Conservation (phyloP, 75 land plant species). For the Adiantum capillusveneris region DNA sequence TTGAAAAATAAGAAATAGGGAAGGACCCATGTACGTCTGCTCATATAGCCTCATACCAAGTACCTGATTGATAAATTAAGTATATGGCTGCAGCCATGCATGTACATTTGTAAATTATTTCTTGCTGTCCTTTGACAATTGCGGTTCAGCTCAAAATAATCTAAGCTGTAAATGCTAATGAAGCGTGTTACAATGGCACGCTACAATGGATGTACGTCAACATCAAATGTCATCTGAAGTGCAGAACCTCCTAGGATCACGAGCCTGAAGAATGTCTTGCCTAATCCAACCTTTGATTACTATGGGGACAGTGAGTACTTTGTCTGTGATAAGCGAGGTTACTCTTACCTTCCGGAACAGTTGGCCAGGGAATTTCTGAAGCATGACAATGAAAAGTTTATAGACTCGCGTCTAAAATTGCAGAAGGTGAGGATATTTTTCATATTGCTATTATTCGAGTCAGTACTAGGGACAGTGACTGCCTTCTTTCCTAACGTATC, state of each 20-base stretch:
- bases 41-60: no score
- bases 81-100: no score
- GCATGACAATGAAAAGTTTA: slow-evolving; percentile 13
- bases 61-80: no score
- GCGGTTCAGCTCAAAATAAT: background rate
- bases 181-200: no score
- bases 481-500: background rate
- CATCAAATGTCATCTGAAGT: background rate
- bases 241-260: slow-evolving; percentile 45
- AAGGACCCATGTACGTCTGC: no score
- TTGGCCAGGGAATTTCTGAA: slow-evolving; percentile 48
- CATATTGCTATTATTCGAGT: background rate
- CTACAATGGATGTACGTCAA: background rate
- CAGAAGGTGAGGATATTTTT: slow-evolving; percentile 42
- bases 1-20: no score
- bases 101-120: no score
- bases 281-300: slow-evolving; percentile 53
- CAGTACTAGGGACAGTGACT: background rate
- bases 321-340: slow-evolving; percentile 71
- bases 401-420: slow-evolving; percentile 49
- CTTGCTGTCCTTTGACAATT: no score
- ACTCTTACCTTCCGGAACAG: slow-evolving; percentile 40
- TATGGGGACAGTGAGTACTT: slow-evolving; percentile 52
- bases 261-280: slow-evolving; percentile 49
- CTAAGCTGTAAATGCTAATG: background rate